phyloP scores from a whole-genome alignment of 345 rosid genomes.

The Camelina laxa region DNA sequence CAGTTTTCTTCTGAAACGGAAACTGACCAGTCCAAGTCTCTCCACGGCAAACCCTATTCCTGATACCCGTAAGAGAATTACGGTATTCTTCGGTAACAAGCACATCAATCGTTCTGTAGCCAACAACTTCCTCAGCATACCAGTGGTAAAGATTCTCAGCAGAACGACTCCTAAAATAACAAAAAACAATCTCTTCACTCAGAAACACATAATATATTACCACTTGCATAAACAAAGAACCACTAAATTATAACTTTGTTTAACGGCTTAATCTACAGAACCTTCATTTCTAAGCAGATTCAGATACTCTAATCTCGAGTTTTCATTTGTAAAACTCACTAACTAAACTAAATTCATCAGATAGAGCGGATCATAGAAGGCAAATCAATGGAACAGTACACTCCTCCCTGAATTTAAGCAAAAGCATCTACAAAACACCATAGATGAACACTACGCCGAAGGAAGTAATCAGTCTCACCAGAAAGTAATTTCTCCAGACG shows the following conservation, averaged over 20 bases:
- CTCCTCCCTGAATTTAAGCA: neutral
- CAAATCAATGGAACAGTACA: constrained; percentile 7
- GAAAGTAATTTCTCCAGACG: constrained; percentile 61
- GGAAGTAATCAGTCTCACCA: constrained; percentile 52
- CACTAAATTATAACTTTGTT: neutral
- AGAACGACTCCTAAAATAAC: constrained; percentile 67
- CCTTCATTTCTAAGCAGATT: neutral
- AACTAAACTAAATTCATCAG: neutral
- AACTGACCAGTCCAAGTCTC: constrained; percentile 88
- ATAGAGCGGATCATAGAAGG: neutral
- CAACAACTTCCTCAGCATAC: constrained; percentile 71
- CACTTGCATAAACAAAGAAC: constrained; percentile 7
- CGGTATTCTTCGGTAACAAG: constrained; percentile 66
- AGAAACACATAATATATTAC: neutral
- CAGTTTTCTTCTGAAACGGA: constrained; percentile 72
- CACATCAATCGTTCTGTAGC: constrained; percentile 55
- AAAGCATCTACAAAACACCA: neutral
- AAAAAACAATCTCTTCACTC: neutral
- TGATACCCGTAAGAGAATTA: constrained; percentile 48
- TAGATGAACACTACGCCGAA: neutral
- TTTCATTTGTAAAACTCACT: neutral
- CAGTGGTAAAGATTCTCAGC: constrained; percentile 86
- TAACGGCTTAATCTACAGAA: neutral
- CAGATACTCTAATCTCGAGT: neutral
- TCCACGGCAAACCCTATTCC: constrained; percentile 55